phyloP scores from a whole-genome alignment of 1,284 basidiomycete genomes.

The Microstroma glucosiphilum region DNA sequence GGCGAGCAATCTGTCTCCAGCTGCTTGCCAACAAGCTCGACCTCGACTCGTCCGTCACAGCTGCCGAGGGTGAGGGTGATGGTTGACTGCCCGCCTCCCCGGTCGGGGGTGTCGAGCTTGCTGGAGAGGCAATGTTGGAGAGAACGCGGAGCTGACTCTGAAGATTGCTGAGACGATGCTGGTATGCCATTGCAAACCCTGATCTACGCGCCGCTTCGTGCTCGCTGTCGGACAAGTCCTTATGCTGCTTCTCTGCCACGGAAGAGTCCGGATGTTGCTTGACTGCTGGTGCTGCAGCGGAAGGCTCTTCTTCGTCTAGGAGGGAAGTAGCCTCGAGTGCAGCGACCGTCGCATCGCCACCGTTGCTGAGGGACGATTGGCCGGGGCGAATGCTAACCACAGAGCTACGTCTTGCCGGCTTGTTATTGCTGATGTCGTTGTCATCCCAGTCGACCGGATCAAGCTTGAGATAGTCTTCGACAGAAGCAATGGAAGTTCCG shows the following conservation, averaged over 20 bases:
- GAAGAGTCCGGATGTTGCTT: not conserved
- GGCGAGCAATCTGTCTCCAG: constrained; percentile 6
- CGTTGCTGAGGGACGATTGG: not conserved
- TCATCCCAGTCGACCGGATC: constrained; percentile 1
- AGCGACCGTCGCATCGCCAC: not conserved
- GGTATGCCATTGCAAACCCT: constrained; percentile 15
- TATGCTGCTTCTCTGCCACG: not conserved
- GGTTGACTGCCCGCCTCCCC: not conserved
- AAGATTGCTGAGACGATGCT: constrained; percentile 10
- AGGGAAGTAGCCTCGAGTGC: not conserved
- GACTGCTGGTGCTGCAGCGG: not conserved
- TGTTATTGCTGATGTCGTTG: not conserved
- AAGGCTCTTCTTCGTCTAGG: not conserved
- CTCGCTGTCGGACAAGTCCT: not conserved
- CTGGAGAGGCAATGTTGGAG: no score
- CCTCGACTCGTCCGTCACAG: not conserved
- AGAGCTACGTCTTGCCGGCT: not conserved
- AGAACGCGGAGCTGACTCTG: constrained; percentile 3
- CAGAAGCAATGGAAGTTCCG: not conserved
- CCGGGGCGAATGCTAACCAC: not conserved
- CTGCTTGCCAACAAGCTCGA: not conserved
- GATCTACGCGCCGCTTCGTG: not conserved
- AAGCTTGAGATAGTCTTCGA: not conserved
- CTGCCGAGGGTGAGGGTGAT: not conserved
- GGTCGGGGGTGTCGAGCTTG: not conserved